Evolutionary conservation across 352 stramenopile genomes (phyloP), one percentile per base, ranked within the genome.

Genomic region (Elongisporangium anandrum): DNA sequence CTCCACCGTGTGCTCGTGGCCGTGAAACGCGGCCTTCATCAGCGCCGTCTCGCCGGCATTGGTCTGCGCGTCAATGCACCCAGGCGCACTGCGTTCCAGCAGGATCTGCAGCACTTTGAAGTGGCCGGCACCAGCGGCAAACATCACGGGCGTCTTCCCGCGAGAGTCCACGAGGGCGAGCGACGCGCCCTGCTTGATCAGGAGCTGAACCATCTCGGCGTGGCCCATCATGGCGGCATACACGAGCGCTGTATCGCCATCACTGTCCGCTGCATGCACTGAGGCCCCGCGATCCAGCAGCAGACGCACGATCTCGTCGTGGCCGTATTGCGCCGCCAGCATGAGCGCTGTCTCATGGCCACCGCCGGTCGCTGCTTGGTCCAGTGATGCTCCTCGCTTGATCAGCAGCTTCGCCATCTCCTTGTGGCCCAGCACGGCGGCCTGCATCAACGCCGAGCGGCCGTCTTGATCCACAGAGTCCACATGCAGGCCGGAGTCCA

Each of bases 21-120:
- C 56, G 22, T 73, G 57, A 2, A 68, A 54, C 1, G 66, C 58
- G 6, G 66, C 59, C 26, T 70, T 64, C 23, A 59, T 57, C 20
- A 73, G 20, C n/a, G 66, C 63, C 7, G 63, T 63, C 1, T 57
- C 66, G 16, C 66, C 66, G 19, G 61, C 68, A 19, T 64, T 57
- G 48, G 63, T 65, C 54, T 60, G 60, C 16, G 26, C 58, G 56
- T 73, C 56, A 9, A 73, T 60, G 34, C 34, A 45, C 10, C 34
- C 34, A 3, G 15, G 41, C 17, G 66, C 54, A 38, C 56, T 57
- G 13, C 57, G 57, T 6, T 57, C 41, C 21, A 68, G 22, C 10
- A 73, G 63, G 9, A 71, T 20, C 10, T 50, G 54, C 23, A 65
- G 60, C 38, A 71, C 63, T 24, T 67, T 56, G 5, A 54, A 39